Evolutionary conservation across 495 filamentous ascomycete species (phyloP).

Genomic region (Parmelia sp.): DNA sequence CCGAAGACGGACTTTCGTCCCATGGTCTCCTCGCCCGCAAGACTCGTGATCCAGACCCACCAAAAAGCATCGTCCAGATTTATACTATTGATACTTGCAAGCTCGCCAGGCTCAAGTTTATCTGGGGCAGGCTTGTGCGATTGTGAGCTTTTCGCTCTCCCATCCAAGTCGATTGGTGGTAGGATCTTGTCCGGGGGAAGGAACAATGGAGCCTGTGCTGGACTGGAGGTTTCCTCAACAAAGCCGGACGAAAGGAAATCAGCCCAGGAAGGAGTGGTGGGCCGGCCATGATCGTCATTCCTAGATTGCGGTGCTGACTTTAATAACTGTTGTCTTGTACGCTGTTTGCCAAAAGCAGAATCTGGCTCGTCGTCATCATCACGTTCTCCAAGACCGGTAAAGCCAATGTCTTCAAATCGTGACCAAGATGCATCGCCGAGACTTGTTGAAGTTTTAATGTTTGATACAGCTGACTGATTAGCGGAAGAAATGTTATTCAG

Average conservation of each 20-base stretch:
- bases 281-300: conserved; percentile 61
- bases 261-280: conserved; percentile 95
- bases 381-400: conserved; percentile 69
- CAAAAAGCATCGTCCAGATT: conserved; percentile 95
- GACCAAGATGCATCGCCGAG: conserved; percentile 89
- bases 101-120: conserved; percentile 78
- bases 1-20: conserved; percentile 89
- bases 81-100: conserved; percentile 80
- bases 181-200: conserved; percentile 86
- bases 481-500: conserved; percentile 79
- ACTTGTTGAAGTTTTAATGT: conserved; percentile 60
- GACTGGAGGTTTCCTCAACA: conserved; percentile 56
- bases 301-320: conserved; percentile 58
- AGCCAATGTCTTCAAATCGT: conserved; percentile 91
- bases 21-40: conserved; percentile 80
- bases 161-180: conserved; percentile 67
- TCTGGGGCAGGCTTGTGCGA: conserved; percentile 70
- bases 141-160: conserved; percentile 76
- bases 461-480: conserved; percentile 71
- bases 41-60: conserved; percentile 99
- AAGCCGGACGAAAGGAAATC: conserved; percentile 96
- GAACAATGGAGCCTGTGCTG: conserved; percentile 54
- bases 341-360: conserved; percentile 27
- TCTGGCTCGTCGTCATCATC: conserved; percentile 53
- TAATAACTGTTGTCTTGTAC: conserved; percentile 38